Evolutionary conservation across 805 yeast species (phyloP).

Genomic region (Lipomyces yamanashiensis): DNA sequence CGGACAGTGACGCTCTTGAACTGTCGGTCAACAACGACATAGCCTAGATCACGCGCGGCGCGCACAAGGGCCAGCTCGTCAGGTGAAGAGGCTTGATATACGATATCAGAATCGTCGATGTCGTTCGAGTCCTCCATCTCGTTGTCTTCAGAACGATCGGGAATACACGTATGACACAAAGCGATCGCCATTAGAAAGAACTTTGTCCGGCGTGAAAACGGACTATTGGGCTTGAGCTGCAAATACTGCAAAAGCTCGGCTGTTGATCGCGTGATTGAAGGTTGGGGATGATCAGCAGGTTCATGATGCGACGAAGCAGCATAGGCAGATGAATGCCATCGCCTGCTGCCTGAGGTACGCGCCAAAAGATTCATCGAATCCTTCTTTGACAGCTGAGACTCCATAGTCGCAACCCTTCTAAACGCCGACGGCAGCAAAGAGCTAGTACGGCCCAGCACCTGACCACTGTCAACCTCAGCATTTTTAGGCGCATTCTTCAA

Average conservation of each 20-base stretch:
- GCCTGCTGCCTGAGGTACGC: constrained; percentile 14
- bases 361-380: background rate
- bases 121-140: constrained; percentile 22
- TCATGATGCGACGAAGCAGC: constrained; percentile 6
- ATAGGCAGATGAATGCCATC: constrained; percentile 32
- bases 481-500: background rate
- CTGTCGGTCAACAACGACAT: constrained; percentile 72
- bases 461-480: background rate
- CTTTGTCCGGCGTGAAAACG: constrained; percentile 72
- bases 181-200: constrained; percentile 84
- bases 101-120: constrained; percentile 48
- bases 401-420: constrained; percentile 20
- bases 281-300: background rate
- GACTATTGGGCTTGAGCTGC: constrained; percentile 69
- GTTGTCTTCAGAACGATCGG: constrained; percentile 50
- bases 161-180: constrained; percentile 87
- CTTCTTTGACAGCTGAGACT: constrained; percentile 16
- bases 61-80: constrained; percentile 92
- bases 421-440: constrained; percentile 31
- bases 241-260: constrained; percentile 69
- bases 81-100: constrained; percentile 93
- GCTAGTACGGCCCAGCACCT: background rate
- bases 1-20: constrained; percentile 66
- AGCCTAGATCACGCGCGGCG: constrained; percentile 96
- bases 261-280: constrained; percentile 50